Percentiles rank a stretch among this genome's conserved stretches.
phyloP scores from a whole-genome alignment of 2,329 filamentous ascomycete species.

The Alternaria gansuensis region DNA sequence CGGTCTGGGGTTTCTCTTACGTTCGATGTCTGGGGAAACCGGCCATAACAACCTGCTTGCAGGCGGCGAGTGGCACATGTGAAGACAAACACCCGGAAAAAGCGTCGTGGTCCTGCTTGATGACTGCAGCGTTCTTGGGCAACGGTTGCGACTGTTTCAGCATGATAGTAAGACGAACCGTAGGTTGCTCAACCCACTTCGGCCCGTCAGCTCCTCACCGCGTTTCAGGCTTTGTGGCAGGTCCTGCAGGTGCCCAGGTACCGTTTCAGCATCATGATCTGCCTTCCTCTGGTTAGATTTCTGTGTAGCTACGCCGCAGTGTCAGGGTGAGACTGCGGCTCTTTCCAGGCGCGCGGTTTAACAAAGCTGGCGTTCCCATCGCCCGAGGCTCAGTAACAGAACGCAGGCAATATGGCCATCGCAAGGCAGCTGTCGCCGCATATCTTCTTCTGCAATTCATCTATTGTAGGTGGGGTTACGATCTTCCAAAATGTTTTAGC shows the following conservation, averaged over 20 bases:
- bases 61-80: conserved; percentile 22
- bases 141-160: conserved; percentile 35
- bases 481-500: neutral
- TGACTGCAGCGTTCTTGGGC: conserved; percentile 16
- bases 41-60: conserved; percentile 16
- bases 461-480: neutral
- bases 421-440: neutral
- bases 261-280: conserved; percentile 34
- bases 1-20: conserved; percentile 19
- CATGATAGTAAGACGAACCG: conserved; percentile 17
- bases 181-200: conserved; percentile 15
- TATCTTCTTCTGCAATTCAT: neutral
- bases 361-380: neutral
- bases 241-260: conserved; percentile 45
- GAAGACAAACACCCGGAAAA: conserved; percentile 13
- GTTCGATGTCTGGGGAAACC: conserved; percentile 23
- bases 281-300: conserved; percentile 7
- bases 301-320: conserved; percentile 1
- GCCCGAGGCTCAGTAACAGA: neutral
- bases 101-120: conserved; percentile 4
- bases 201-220: conserved; percentile 16
- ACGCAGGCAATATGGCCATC: neutral
- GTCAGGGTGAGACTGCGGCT: neutral
- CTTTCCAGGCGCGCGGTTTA: neutral
- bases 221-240: conserved; percentile 42